Conservation (phyloP, 148 eudicot genomes). For the Persicaria maculosa region DNA sequence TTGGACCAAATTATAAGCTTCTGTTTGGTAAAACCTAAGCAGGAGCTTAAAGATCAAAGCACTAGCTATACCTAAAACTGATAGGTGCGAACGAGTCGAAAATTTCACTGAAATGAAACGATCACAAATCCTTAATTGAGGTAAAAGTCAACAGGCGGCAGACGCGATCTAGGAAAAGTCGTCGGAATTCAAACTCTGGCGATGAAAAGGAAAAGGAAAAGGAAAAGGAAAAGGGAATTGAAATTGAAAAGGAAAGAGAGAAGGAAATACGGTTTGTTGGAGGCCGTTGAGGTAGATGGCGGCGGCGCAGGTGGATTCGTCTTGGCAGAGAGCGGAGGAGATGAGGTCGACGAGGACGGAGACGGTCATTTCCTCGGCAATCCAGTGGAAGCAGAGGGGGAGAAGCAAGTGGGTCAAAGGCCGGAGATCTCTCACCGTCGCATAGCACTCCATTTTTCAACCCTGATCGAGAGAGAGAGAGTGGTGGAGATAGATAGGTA, state of each 20-base stretch:
- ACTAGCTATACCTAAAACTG: no score
- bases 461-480: not conserved
- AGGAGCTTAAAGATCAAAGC: no score
- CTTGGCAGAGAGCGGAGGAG: slow-evolving; percentile 63
- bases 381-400: slow-evolving; percentile 67
- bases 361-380: slow-evolving; percentile 81
- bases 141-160: no score
- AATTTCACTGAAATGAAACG: no score
- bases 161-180: not conserved
- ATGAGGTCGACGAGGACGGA: slow-evolving; percentile 78
- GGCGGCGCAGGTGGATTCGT: slow-evolving; percentile 38
- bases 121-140: no score
- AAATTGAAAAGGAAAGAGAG: not conserved
- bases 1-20: no score
- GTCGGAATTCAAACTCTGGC: not conserved
- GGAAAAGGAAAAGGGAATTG: not conserved
- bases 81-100: no score
- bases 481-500: no score
- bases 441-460: slow-evolving; percentile 15
- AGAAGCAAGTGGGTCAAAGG: slow-evolving; percentile 46
- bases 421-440: slow-evolving; percentile 30
- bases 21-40: no score
- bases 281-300: slow-evolving; percentile 77
- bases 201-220: not conserved
- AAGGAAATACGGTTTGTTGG: slow-evolving; percentile 56